Conservation (phyloP, 495 filamentous ascomycete genomes). For the Aspergillus campestris region DNA sequence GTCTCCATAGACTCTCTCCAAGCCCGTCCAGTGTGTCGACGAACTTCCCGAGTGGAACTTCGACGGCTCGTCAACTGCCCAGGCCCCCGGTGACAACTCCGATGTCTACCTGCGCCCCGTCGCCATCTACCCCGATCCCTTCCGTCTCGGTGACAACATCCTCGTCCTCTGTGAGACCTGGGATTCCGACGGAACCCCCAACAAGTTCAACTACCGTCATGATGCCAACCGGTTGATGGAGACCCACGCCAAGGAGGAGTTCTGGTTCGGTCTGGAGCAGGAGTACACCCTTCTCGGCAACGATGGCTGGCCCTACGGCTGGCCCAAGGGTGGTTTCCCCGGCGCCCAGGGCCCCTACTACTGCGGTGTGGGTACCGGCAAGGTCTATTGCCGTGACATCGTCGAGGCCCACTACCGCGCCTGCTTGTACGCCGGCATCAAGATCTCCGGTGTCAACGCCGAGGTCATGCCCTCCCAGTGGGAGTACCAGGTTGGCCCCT, state of each 20-base stretch:
- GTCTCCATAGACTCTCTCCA: slow-evolving; percentile 62
- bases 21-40: slow-evolving; percentile 52
- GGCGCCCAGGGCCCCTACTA: slow-evolving; percentile 98
- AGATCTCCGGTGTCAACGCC: slow-evolving; percentile 97
- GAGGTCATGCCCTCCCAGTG: slow-evolving; percentile 99
- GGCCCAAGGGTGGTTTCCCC: slow-evolving; percentile 93
- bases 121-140: slow-evolving; percentile 86
- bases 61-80: slow-evolving; percentile 89
- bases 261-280: slow-evolving; percentile 99
- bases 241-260: slow-evolving; percentile 69
- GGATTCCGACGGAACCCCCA: slow-evolving; percentile 92
- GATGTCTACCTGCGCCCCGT: slow-evolving; percentile 95
- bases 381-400: slow-evolving; percentile 96
- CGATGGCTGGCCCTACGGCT: slow-evolving; percentile 81
- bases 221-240: slow-evolving; percentile 84
- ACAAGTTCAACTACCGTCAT: slow-evolving; percentile 97
- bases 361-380: slow-evolving; percentile 95
- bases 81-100: slow-evolving; percentile 93
- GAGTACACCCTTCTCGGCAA: slow-evolving; percentile 91
- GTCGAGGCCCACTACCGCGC: slow-evolving; percentile 98
- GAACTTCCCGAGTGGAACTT: slow-evolving; percentile 99
- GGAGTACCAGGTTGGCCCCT: slow-evolving; percentile 99
- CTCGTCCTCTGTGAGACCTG: slow-evolving; percentile 93
- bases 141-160: slow-evolving; percentile 80
- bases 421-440: slow-evolving; percentile 83